A percentile compares a stretch with the other conserved stretches of the same genome.
phyloP scores from a whole-genome alignment of 2,329 filamentous ascomycete species.

The Fusarium chuoi region DNA sequence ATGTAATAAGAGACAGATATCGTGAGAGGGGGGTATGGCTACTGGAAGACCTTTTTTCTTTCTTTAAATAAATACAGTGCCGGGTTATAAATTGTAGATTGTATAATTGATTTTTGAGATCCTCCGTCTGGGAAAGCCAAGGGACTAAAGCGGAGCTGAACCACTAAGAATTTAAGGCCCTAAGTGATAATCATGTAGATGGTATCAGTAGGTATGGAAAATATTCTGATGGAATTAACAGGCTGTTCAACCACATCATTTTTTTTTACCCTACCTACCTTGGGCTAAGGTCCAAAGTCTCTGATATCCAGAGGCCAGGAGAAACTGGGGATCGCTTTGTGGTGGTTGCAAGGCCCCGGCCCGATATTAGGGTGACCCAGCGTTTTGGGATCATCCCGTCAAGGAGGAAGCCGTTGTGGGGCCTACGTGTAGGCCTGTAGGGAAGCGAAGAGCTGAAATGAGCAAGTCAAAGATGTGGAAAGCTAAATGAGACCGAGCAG shows the following conservation, averaged over 20 bases:
- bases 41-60: not conserved
- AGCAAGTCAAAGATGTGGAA: not conserved
- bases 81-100: not conserved
- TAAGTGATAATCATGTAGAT: not conserved
- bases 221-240: not conserved
- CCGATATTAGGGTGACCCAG: slow-evolving; percentile 38
- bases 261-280: not conserved
- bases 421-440: not conserved
- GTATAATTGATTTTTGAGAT: not conserved
- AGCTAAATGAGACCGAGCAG: not conserved
- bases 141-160: not conserved
- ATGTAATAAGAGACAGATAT: not conserved
- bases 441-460: not conserved
- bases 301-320: not conserved
- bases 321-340: slow-evolving; percentile 12
- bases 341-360: slow-evolving; percentile 39
- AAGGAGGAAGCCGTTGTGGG: slow-evolving; percentile 34
- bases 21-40: not conserved
- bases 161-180: not conserved
- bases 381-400: slow-evolving; percentile 33
- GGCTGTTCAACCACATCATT: not conserved
- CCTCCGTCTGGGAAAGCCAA: not conserved
- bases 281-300: not conserved
- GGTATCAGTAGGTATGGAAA: not conserved
- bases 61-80: not conserved